These are phyloP conservation scores for Lomentospora prolificans DNA, from an alignment of 2,329 filamentous ascomycete genomes.

Conservation along the genomic window DNA sequence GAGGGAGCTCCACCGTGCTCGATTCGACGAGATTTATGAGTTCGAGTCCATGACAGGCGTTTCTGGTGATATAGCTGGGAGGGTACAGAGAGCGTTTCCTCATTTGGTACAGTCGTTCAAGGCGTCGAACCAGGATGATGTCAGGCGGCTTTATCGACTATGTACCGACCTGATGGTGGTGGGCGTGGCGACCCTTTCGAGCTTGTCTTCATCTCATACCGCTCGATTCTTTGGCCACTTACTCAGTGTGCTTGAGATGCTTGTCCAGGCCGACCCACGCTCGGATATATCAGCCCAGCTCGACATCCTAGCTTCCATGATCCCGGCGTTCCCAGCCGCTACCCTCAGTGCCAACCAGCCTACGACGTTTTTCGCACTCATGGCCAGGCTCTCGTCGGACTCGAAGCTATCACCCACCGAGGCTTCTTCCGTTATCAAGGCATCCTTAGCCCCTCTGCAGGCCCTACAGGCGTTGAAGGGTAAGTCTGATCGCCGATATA, in stretches of 20 bases:
- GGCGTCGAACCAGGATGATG: slow-evolving; percentile 32
- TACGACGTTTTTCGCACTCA: neutral
- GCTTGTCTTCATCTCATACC: neutral
- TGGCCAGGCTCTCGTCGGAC: slow-evolving; percentile 2
- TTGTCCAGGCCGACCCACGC: neutral
- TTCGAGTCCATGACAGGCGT: slow-evolving; percentile 14
- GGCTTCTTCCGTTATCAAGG: neutral
- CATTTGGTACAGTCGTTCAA: slow-evolving; percentile 43
- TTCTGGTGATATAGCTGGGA: slow-evolving; percentile 23
- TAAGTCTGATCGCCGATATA: neutral
- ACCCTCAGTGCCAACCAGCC: neutral
- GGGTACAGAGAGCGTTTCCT: slow-evolving; percentile 30
- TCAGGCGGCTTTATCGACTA: slow-evolving; percentile 35
- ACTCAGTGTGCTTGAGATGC: slow-evolving; percentile 1
- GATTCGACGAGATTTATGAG: slow-evolving; percentile 53
- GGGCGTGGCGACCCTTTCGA: neutral
- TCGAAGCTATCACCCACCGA: neutral
- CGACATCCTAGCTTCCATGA: neutral
- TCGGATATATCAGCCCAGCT: neutral
- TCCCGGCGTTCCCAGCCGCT: neutral
- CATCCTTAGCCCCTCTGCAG: neutral
- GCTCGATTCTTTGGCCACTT: slow-evolving; percentile 3
- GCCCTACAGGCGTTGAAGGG: neutral
- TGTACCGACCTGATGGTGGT: slow-evolving; percentile 29
- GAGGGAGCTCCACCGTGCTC: slow-evolving; percentile 44